Evolutionary conservation across 2,329 filamentous ascomycete species (phyloP).

Genomic region (Pseudocercospora pini-densiflorae): DNA sequence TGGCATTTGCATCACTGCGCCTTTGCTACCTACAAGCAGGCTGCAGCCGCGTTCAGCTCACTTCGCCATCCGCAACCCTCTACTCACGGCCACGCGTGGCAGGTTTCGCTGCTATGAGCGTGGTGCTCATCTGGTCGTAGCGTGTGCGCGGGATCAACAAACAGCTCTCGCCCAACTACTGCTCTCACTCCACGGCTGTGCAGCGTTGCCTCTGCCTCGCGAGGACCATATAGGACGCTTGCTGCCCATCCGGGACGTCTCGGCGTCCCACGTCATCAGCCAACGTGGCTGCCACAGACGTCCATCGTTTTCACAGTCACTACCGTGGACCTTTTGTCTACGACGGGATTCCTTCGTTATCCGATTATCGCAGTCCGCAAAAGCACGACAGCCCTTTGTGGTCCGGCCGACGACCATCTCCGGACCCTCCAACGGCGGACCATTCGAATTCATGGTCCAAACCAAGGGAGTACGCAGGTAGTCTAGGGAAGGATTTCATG

Average conservation of each 20-base stretch:
- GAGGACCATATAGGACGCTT: slow-evolving; percentile 2
- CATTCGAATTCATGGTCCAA: slow-evolving; percentile 39
- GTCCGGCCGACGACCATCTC: slow-evolving; percentile 22
- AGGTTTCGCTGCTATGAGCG: slow-evolving; percentile 6
- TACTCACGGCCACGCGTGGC: slow-evolving; percentile 2
- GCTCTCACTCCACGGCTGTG: background rate
- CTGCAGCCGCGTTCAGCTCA: background rate
- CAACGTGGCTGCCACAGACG: slow-evolving; percentile 39
- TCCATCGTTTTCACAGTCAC: slow-evolving; percentile 34
- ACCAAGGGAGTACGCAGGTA: slow-evolving; percentile 31
- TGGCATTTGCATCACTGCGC: background rate
- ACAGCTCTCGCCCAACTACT: background rate
- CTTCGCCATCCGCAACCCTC: background rate
- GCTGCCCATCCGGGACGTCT: slow-evolving; percentile 27
- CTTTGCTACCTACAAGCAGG: no score
- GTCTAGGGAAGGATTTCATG: slow-evolving; percentile 40
- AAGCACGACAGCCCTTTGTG: slow-evolving; percentile 15
- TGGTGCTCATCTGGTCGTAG: slow-evolving; percentile 5
- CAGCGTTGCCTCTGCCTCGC: background rate
- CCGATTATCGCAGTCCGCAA: slow-evolving; percentile 15
- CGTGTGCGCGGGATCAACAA: slow-evolving; percentile 3
- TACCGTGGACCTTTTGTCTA: slow-evolving; percentile 25
- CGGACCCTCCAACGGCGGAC: slow-evolving; percentile 25
- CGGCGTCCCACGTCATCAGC: slow-evolving; percentile 34
- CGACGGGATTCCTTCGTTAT: slow-evolving; percentile 17